Evolutionary conservation across 768 basidiomycete species (phyloP), one percentile per base, ranked within the genome.

Genomic region (Suillus discolor): DNA sequence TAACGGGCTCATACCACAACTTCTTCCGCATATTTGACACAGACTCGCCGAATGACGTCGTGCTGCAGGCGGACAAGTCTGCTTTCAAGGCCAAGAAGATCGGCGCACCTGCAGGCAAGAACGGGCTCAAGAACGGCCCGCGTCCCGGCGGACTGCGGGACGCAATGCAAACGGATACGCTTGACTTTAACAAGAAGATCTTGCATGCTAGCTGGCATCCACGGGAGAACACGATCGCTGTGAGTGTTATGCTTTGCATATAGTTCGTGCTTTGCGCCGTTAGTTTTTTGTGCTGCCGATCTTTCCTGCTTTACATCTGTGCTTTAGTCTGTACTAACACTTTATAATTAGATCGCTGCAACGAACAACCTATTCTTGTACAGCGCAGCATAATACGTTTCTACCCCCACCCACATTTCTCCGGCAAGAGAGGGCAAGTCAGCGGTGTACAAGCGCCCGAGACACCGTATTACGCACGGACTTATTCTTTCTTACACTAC

Each of bases 11-110:
- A 61, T 99, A 99, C 82, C 97, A 99, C 83, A 99, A 99, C 81
- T 99, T 97, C 82, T 96, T 99, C 92, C 95, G 96, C 78, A 97
- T 99, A 88, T 99, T 95, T 80, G 97, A 99, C 78, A 87, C 89
- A 62, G 94, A 97, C 66, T 88, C 89, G 39, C 75, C 89, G 68
- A 91, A 89, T 67, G 97, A 99, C 73, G 89, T 96, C 53, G 93
- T 98, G 15, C 80, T 99, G 64, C 97, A 99, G 79, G 97, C 97
- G 2, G 97, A 99, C 83, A 99, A 99, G 79, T 96, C 95, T 18
- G 96, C 97, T 7, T 99, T 99, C 84, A 99, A 99, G 79, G 94
- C 94, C 59, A 99, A 98, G 90, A 99, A 99, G 85, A 93, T 97
- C 63, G 95, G 96, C 15, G 96, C 92, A 2, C 89, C 90, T 11